phyloP scores from a whole-genome alignment of 495 filamentous ascomycete species.

The Aspergillus sparsus region DNA sequence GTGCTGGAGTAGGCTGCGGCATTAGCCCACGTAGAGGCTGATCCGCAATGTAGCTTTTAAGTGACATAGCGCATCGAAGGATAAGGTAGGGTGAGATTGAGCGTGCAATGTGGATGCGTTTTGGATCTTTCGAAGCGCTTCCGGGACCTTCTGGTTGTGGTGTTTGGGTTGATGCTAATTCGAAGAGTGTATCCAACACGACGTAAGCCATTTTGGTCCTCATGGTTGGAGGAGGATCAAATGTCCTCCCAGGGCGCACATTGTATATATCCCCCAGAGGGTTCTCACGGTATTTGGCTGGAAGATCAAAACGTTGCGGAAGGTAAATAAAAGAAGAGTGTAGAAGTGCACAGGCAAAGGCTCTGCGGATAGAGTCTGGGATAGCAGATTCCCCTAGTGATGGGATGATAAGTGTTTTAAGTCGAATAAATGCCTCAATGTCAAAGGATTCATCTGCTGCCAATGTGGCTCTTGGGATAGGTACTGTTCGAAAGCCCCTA shows the following conservation, averaged over 20 bases:
- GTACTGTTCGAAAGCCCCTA: slow-evolving; percentile 32
- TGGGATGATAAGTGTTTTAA: slow-evolving; percentile 73
- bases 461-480: slow-evolving; percentile 32
- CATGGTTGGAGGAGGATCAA: slow-evolving; percentile 62
- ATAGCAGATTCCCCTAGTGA: slow-evolving; percentile 65
- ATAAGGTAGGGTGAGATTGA: slow-evolving; percentile 83
- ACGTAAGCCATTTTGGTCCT: slow-evolving; percentile 75
- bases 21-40: slow-evolving; percentile 89
- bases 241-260: slow-evolving; percentile 67
- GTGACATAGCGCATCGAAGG: slow-evolving; percentile 72
- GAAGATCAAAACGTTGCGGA: slow-evolving; percentile 63
- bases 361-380: slow-evolving; percentile 63
- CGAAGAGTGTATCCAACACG: slow-evolving; percentile 78
- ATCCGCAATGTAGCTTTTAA: slow-evolving; percentile 84
- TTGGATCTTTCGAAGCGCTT: slow-evolving; percentile 2
- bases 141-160: slow-evolving; percentile 6
- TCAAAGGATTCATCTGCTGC: slow-evolving; percentile 69
- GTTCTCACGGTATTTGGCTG: slow-evolving; percentile 45
- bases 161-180: slow-evolving; percentile 56
- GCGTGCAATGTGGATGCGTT: slow-evolving; percentile 64
- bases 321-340: slow-evolving; percentile 77
- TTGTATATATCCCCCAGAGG: slow-evolving; percentile 65
- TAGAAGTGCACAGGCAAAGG: slow-evolving; percentile 78
- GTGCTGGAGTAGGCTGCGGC: slow-evolving; percentile 83
- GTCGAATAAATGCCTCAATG: slow-evolving; percentile 66